Evolutionary conservation across 306 rosid genomes (phyloP).

Genomic region (Prunus padus): DNA sequence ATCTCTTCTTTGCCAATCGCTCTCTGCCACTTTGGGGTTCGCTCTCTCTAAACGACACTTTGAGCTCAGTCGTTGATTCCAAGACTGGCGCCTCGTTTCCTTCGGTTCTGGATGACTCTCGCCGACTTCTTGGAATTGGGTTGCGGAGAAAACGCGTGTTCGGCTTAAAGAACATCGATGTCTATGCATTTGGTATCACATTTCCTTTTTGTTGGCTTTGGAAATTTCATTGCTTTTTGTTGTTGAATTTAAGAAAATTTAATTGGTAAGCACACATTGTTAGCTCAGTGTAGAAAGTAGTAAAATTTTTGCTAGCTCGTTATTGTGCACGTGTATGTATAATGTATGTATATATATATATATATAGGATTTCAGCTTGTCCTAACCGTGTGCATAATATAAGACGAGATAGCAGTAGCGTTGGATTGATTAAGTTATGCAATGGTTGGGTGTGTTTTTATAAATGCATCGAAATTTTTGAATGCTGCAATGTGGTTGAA

Average conservation of each 20-base stretch:
- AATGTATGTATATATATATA: neutral
- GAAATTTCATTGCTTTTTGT: neutral
- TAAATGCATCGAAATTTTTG: neutral
- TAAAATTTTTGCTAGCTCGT: neutral
- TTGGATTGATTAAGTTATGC: neutral
- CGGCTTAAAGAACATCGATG: slow-evolving; percentile 84
- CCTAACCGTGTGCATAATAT: too few species aligned
- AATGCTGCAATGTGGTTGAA: neutral
- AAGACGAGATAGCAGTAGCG: neutral
- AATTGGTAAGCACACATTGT: neutral
- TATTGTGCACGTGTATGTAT: neutral
- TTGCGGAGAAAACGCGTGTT: slow-evolving; percentile 65
- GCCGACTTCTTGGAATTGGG: slow-evolving; percentile 75
- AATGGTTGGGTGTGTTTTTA: neutral
- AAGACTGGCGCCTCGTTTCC: slow-evolving; percentile 71
- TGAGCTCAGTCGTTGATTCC: slow-evolving; percentile 47
- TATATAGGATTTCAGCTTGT: neutral
- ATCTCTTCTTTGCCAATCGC: slow-evolving; percentile 36
- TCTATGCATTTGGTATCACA: slow-evolving; percentile 76
- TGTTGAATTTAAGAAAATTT: neutral
- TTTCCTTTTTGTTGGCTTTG: neutral
- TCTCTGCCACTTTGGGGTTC: slow-evolving; percentile 67
- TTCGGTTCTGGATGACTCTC: slow-evolving; percentile 57
- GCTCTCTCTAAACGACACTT: slow-evolving; percentile 51
- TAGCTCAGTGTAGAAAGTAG: neutral